Conservation (phyloP, 2,329 filamentous ascomycete genomes). For the Hypoxylon rubiginosum region DNA sequence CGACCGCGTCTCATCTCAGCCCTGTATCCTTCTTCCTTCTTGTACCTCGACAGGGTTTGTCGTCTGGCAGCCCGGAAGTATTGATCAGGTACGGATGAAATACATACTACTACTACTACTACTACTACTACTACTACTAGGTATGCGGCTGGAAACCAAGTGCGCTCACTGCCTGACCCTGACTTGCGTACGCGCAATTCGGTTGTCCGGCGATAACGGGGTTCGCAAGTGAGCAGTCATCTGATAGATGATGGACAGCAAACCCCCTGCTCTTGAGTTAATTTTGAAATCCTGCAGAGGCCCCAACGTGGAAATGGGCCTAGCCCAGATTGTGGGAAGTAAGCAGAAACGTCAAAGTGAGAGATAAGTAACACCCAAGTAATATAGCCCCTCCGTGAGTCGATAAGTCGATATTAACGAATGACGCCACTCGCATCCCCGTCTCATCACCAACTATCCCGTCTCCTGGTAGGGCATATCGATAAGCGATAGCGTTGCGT, state of each 20-base stretch:
- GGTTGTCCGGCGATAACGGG: constrained; percentile 33
- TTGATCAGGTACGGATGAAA: constrained; percentile 20
- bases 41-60: constrained; percentile 14
- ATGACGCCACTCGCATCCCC: constrained; percentile 37
- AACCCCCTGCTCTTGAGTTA: constrained; percentile 32
- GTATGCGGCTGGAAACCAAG: constrained; percentile 12
- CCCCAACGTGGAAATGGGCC: constrained; percentile 28
- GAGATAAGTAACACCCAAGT: constrained; percentile 35
- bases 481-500: constrained; percentile 39
- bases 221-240: constrained; percentile 29
- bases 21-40: constrained; percentile 28
- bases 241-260: constrained; percentile 28
- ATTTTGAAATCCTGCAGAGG: constrained; percentile 32
- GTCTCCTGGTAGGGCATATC: constrained; percentile 42
- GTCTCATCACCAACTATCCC: constrained; percentile 26
- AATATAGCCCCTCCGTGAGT: constrained; percentile 27
- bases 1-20: constrained; percentile 36
- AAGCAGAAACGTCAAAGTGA: constrained; percentile 27
- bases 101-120: constrained; percentile 5
- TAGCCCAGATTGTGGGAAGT: constrained; percentile 31
- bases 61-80: constrained; percentile 12
- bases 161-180: constrained; percentile 14
- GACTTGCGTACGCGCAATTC: constrained; percentile 30
- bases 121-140: no score
- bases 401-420: constrained; percentile 28